phyloP scores from a whole-genome alignment of 306 rosid genomes.

The Medicago lupulina region DNA sequence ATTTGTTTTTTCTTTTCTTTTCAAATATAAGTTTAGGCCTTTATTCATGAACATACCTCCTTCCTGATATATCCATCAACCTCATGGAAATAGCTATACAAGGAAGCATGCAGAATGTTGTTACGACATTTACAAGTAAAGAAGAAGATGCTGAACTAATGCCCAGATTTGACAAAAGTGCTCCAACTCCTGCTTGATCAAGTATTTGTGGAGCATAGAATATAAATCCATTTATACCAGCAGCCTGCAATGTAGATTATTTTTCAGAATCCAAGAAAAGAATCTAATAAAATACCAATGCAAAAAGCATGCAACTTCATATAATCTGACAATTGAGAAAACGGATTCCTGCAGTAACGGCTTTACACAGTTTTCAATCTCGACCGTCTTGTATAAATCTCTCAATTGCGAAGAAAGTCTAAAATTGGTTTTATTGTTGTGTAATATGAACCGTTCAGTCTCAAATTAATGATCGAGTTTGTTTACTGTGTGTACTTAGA shows the following conservation, averaged over 20 bases:
- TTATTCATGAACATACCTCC: slow-evolving; percentile 53
- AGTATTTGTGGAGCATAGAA: slow-evolving; percentile 73
- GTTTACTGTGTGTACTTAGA: no score
- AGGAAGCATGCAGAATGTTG: slow-evolving; percentile 76
- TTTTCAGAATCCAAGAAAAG: background rate
- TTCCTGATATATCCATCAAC: slow-evolving; percentile 71
- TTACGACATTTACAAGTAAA: slow-evolving; percentile 55
- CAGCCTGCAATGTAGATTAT: slow-evolving; percentile 49
- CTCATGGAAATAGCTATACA: slow-evolving; percentile 66
- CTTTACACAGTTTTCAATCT: no score
- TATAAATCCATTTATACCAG: slow-evolving; percentile 75
- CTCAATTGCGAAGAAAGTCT: no score
- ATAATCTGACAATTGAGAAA: no score
- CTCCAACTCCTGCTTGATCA: slow-evolving; percentile 62
- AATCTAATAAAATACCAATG: background rate
- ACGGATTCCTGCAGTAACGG: no score
- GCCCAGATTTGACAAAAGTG: slow-evolving; percentile 59
- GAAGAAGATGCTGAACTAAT: slow-evolving; percentile 54
- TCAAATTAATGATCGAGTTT: no score
- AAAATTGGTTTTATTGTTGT: no score
- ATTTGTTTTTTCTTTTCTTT: no score
- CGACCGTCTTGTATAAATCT: no score
- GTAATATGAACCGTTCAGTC: no score
- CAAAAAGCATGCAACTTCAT: no score
- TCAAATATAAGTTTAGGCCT: no score